phyloP scores from a whole-genome alignment of 2,329 filamentous ascomycete genomes.

The Leptographium lundbergii region DNA sequence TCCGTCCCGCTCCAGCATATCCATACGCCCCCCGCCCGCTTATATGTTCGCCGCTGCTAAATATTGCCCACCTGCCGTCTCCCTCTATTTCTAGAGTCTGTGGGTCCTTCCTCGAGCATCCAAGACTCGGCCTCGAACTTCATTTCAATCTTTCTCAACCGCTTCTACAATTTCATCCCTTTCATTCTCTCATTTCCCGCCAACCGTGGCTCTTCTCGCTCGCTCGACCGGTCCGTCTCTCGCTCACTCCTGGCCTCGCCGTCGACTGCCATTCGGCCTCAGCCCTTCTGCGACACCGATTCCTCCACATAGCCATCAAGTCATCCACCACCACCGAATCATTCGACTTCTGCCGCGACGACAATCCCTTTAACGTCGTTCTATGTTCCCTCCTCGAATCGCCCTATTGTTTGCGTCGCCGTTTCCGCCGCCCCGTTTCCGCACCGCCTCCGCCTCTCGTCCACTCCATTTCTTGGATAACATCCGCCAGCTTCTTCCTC shows the following conservation, averaged over 20 bases:
- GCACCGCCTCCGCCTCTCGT: not conserved
- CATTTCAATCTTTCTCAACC: not conserved
- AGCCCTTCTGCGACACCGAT: no score
- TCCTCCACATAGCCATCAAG: not conserved
- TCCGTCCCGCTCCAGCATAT: not conserved
- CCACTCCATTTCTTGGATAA: not conserved
- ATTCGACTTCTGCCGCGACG: not conserved
- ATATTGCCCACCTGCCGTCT: not conserved
- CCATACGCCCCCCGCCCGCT: not conserved
- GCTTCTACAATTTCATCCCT: slow-evolving; percentile 4
- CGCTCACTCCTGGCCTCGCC: slow-evolving; percentile 3
- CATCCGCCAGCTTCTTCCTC: not conserved
- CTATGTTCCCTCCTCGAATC: slow-evolving; percentile 7
- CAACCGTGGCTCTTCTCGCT: not conserved
- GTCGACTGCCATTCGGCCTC: not conserved
- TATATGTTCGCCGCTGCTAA: not conserved
- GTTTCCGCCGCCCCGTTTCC: slow-evolving; percentile 5
- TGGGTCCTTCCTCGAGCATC: not conserved
- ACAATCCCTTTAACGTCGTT: not conserved
- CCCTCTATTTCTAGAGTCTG: not conserved
- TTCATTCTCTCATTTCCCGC: slow-evolving; percentile 2
- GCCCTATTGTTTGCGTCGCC: slow-evolving; percentile 1
- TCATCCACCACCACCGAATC: not conserved
- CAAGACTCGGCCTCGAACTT: not conserved
- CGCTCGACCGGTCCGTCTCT: slow-evolving; percentile 8